Conservation (phyloP, 345 rosid genomes). For the Bruguiera gymnorhiza region DNA sequence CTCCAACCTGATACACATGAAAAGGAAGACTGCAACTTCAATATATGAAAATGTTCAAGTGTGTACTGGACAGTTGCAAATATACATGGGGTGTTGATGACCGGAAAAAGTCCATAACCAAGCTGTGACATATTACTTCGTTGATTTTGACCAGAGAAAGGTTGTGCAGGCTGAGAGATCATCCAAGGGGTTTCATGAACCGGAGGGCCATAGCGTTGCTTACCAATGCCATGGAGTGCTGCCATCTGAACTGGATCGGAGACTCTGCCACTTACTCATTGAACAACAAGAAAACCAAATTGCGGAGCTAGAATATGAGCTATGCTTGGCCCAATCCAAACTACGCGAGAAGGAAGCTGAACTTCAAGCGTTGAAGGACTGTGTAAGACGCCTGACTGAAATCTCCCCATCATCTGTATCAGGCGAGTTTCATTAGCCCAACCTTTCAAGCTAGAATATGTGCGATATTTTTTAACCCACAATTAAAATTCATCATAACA, state of each 20-base stretch:
- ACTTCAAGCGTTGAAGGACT: slow-evolving; percentile 76
- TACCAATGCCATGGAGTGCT: slow-evolving; percentile 53
- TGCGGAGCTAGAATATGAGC: slow-evolving; percentile 62
- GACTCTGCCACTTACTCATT: slow-evolving; percentile 63
- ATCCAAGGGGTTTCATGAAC: slow-evolving; percentile 29
- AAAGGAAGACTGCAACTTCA: background rate
- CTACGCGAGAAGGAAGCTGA: slow-evolving; percentile 75
- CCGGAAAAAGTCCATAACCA: background rate
- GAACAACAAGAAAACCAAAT: slow-evolving; percentile 81
- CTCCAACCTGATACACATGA: background rate
- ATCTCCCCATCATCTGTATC: slow-evolving; percentile 52
- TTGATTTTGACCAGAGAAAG: slow-evolving; percentile 12
- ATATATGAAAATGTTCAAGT: background rate
- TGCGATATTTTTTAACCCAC: background rate
- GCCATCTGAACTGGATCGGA: slow-evolving; percentile 70
- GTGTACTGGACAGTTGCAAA: background rate
- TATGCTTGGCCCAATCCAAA: slow-evolving; percentile 60
- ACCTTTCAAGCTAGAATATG: background rate
- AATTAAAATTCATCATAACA: background rate
- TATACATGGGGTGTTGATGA: background rate
- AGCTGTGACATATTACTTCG: background rate
- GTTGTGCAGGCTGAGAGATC: slow-evolving; percentile 29
- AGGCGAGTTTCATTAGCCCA: slow-evolving; percentile 33
- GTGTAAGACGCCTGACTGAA: slow-evolving; percentile 62
- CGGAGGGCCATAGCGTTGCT: slow-evolving; percentile 30